Conservation (phyloP, 257 asterid species). For the Solanum sejunctum region DNA sequence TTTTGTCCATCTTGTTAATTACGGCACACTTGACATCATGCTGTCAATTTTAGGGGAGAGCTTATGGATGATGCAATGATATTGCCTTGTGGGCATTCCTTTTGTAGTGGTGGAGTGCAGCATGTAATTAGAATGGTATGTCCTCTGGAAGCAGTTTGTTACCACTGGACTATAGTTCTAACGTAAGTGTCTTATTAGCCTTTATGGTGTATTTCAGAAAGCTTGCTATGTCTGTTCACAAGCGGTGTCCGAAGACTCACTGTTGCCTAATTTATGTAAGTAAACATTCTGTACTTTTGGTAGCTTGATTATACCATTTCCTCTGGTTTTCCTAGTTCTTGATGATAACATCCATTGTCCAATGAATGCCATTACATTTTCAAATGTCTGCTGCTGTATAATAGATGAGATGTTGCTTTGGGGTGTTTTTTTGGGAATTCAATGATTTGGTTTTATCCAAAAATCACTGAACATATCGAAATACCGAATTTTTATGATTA, state of each 20-base stretch:
- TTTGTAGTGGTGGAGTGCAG: slow-evolving; percentile 63
- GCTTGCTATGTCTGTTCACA: slow-evolving; percentile 77
- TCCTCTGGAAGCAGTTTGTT: neutral
- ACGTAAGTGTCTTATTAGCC: neutral
- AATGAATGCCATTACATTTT: neutral
- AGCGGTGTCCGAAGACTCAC: slow-evolving; percentile 44
- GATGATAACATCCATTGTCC: neutral
- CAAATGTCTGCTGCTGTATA: neutral
- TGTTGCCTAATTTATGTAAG: slow-evolving; percentile 87
- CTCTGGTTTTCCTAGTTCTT: neutral
- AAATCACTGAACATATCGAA: neutral
- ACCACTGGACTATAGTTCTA: neutral
- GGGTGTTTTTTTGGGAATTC: neutral
- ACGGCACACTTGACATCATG: neutral
- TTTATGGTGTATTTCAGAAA: slow-evolving; percentile 51
- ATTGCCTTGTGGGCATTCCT: slow-evolving; percentile 96
- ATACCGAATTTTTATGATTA: neutral
- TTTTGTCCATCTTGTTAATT: neutral
- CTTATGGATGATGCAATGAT: slow-evolving; percentile 98
- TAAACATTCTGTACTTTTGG: neutral
- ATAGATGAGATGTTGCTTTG: neutral
- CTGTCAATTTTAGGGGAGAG: slow-evolving; percentile 45
- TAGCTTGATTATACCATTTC: neutral
- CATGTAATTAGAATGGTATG: slow-evolving; percentile 60
- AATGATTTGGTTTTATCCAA: neutral